phyloP scores from a whole-genome alignment of 164 flowering plant species.

The Dillenia suffruticosa region DNA sequence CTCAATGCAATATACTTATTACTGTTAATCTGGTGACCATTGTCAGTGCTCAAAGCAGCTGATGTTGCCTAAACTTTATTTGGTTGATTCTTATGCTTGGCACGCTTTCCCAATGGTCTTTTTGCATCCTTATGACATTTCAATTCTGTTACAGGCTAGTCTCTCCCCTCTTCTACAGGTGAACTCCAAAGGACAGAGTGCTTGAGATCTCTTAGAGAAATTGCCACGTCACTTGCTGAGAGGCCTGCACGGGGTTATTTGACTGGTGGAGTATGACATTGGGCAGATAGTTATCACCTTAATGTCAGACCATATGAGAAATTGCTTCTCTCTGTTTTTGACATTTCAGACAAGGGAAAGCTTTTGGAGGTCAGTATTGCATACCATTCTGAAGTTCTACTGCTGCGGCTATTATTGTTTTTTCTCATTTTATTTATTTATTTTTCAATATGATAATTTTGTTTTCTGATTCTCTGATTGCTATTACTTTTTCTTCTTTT shows the following conservation, averaged over 20 bases:
- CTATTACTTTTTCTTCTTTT: conserved; percentile 2
- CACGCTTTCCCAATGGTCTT: no score
- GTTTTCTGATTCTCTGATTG: background rate
- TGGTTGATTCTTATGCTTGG: no score
- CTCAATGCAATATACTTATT: no score
- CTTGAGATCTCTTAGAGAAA: conserved; percentile 81
- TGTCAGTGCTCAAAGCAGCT: no score
- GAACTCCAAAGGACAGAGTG: conserved; percentile 88
- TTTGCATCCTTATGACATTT: background rate
- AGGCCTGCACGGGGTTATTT: conserved; percentile 97
- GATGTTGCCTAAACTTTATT: no score
- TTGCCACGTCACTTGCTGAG: conserved; percentile 84
- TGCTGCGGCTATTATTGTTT: background rate
- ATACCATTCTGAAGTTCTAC: no score
- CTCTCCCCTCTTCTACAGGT: conserved; percentile 69
- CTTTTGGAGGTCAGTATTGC: conserved; percentile 71
- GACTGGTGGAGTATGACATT: conserved; percentile 99
- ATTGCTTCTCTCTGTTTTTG: conserved; percentile 85
- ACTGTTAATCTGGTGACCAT: no score
- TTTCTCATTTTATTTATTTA: background rate
- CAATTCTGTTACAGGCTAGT: conserved; percentile 33
- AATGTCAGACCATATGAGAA: conserved; percentile 92
- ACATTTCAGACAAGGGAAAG: conserved; percentile 93
- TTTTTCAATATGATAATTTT: background rate
- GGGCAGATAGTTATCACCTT: conserved; percentile 99